phyloP scores from a whole-genome alignment of 192 early-diverging fungal species.

The Backusella tuberculispora region DNA sequence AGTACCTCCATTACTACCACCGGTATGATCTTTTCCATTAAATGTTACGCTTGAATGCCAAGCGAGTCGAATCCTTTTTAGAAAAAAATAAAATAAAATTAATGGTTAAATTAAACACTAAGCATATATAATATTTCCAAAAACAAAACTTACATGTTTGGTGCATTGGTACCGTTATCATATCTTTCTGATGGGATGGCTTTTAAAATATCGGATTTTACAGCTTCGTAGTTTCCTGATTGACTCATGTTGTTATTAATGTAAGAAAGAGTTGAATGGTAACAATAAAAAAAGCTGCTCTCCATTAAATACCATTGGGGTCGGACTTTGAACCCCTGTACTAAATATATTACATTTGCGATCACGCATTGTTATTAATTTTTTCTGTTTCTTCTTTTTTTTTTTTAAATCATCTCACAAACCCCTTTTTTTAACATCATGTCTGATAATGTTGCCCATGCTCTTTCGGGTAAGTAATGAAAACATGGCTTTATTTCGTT shows the following conservation, averaged over 20 bases:
- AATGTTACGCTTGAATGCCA: conserved; percentile 76
- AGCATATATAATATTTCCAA: neutral
- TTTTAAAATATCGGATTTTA: conserved; percentile 44
- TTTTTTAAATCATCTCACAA: conserved; percentile 15
- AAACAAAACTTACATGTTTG: conserved; percentile 54
- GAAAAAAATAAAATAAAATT: too few relatives aligned
- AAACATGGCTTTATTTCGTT: neutral
- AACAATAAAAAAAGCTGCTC: neutral
- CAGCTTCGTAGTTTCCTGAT: conserved; percentile 42
- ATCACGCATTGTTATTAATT: conserved; percentile 24
- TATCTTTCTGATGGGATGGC: conserved; percentile 38
- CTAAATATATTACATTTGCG: conserved; percentile 2
- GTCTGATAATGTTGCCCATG: conserved; percentile 85
- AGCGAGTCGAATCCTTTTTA: conserved; percentile 46
- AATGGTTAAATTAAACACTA: too few relatives aligned
- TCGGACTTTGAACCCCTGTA: neutral
- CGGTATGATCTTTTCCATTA: conserved; percentile 53
- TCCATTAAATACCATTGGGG: neutral
- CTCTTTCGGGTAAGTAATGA: conserved; percentile 62
- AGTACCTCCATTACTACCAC: conserved; percentile 71
- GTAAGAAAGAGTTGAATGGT: conserved; percentile 26
- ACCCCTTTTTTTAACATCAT: conserved; percentile 46
- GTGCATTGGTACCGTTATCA: conserved; percentile 68
- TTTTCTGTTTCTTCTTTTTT: conserved; percentile 26
- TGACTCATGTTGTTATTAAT: conserved; percentile 23